Base-by-base conservation (phyloP, 192 early-diverging fungal species). In the Borealophlyctis nickersoniae region DNA sequence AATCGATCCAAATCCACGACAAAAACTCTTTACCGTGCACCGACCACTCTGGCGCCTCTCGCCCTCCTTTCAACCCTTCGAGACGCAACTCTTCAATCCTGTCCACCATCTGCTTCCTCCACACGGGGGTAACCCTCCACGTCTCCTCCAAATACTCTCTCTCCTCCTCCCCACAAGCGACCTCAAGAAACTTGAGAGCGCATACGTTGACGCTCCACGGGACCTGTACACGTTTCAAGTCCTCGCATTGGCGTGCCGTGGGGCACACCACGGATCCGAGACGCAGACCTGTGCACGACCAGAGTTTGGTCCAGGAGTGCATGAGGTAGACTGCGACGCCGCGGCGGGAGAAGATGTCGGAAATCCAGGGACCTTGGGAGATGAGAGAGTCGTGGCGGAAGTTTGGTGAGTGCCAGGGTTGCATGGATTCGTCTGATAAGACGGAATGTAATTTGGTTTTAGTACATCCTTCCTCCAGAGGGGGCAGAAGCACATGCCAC, bases 221-320 rank as follows among this genome's bases (percentile, higher is more conserved):
- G 3, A 94, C 91, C 74, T 92, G 91, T 9, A 89, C 75, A 72
- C 86, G 87, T 70, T 89, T 88, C 56, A 94, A 76, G 3, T 77
- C 83, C 4, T 81, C 76, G 73, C 86, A 87, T 61, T 93, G 91
- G 1, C 64, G 72, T 9, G 65, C 82, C 4, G 92, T 92, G 5
- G 92, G 91, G 69, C 91, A 92, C 14, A 94, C 86, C 26, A 94
- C 86, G 0, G 91, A 93, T 23, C 92, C 92, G 22, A 93, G 74
- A 49, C 92, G 88, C 61, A 94, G 79, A 28, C 92, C 92, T 3
- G 91, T 91, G 79, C 92, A 94, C 36, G 88, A 93, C 91, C 91
- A 94, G 51, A 94, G 80, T 71, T 94, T 94, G 45, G 92, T 94
- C 92, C 92, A 94, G 26, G 91, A 93, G 74, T 94, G 92, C 75